A percentile compares a stretch with the other conserved stretches of the same genome.
Conservation (phyloP, 2,329 filamentous ascomycete genomes). For the Ceratocystis colombiana region DNA sequence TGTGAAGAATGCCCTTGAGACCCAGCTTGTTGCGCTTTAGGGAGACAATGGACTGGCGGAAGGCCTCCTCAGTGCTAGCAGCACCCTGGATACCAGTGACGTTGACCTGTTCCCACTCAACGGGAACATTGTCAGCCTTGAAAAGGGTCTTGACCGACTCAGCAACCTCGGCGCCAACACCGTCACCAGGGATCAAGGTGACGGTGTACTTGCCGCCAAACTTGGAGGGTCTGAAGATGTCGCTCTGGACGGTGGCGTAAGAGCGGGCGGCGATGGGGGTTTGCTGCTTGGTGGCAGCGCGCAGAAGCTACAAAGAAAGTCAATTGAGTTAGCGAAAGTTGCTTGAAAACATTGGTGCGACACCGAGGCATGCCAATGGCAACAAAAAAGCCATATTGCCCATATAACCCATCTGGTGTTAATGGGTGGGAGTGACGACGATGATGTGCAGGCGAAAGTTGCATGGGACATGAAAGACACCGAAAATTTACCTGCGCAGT, state of each 20-base stretch:
- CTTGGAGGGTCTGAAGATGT: slow-evolving; percentile 98
- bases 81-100: slow-evolving; percentile 79
- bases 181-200: slow-evolving; percentile 95
- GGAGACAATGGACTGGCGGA: slow-evolving; percentile 89
- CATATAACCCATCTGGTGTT: background rate
- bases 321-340: slow-evolving; percentile 4
- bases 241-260: slow-evolving; percentile 77
- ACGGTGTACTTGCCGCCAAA: slow-evolving; percentile 99
- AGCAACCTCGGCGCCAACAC: slow-evolving; percentile 94
- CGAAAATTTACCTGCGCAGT: slow-evolving; percentile 48
- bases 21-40: slow-evolving; percentile 98
- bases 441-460: background rate
- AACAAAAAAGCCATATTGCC: background rate
- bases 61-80: slow-evolving; percentile 77
- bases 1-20: slow-evolving; percentile 97
- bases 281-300: slow-evolving; percentile 40
- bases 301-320: slow-evolving; percentile 39
- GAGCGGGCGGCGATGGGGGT: slow-evolving; percentile 38
- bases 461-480: slow-evolving; percentile 1
- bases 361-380: slow-evolving; percentile 28
- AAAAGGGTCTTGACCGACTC: slow-evolving; percentile 98
- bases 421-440: background rate
- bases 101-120: slow-evolving; percentile 98
- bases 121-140: slow-evolving; percentile 97
- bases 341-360: slow-evolving; percentile 25